A percentile compares a stretch with the other conserved stretches of the same genome.
Conservation (phyloP, 2,329 filamentous ascomycete species). For the Trichoderma sp. region DNA sequence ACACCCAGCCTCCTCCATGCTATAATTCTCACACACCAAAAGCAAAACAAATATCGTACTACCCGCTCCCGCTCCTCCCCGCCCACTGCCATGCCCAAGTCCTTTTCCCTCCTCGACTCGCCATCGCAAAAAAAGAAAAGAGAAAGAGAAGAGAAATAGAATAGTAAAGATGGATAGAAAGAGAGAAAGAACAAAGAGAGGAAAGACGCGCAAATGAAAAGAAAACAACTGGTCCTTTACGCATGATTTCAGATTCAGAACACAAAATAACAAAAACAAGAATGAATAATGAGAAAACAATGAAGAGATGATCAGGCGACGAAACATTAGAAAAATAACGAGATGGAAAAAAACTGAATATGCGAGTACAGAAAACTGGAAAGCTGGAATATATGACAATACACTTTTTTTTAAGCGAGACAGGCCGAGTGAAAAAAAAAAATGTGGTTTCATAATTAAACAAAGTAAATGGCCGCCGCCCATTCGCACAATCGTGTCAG, state of each 20-base stretch:
- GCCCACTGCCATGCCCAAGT: background rate
- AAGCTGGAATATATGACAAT: slow-evolving; percentile 8
- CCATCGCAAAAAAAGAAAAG: background rate
- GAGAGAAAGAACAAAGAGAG: slow-evolving; percentile 17
- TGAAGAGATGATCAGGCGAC: background rate
- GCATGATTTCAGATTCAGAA: background rate
- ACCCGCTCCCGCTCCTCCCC: background rate
- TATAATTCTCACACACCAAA: background rate
- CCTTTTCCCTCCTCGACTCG: background rate
- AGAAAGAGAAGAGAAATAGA: background rate
- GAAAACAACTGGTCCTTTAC: slow-evolving; percentile 4
- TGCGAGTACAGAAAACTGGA: slow-evolving; percentile 19
- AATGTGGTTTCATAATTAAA: slow-evolving; percentile 46
- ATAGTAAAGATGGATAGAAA: background rate
- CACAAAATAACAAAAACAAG: background rate
- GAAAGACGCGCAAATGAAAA: slow-evolving; percentile 3
- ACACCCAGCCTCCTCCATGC: background rate
- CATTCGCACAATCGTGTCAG: slow-evolving; percentile 31
- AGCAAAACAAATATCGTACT: background rate
- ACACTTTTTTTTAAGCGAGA: slow-evolving; percentile 5
- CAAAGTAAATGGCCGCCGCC: slow-evolving; percentile 49
- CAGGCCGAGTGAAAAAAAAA: slow-evolving; percentile 32
- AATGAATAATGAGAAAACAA: background rate
- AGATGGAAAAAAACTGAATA: background rate
- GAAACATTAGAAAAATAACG: background rate